These are phyloP conservation scores for Spongispora temasekensis DNA, from an alignment of 1,284 basidiomycete genomes.

Conservation along the genomic window DNA sequence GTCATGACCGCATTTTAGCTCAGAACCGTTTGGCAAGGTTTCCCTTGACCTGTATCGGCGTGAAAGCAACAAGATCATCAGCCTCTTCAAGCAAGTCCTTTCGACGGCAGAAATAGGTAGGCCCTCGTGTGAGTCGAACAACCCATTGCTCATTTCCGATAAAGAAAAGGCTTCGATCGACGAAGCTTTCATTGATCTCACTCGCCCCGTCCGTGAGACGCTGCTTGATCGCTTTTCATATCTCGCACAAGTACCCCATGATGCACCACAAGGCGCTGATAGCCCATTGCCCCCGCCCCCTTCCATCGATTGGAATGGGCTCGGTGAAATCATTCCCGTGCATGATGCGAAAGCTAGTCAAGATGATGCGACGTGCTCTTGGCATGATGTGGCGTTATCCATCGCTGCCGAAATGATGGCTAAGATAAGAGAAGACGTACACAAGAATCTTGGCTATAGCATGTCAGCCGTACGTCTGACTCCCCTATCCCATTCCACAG, in stretches of 20 bases:
- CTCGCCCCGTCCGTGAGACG: constrained; percentile 71
- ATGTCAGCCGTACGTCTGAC: constrained; percentile 80
- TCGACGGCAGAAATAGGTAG: constrained; percentile 71
- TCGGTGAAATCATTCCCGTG: constrained; percentile 74
- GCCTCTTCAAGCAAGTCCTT: constrained; percentile 79
- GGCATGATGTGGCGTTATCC: constrained; percentile 92
- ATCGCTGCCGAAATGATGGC: constrained; percentile 89
- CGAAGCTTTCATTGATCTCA: constrained; percentile 90
- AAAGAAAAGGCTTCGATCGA: constrained; percentile 84
- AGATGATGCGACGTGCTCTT: constrained; percentile 51
- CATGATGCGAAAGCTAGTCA: constrained; percentile 38
- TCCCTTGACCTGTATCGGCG: constrained; percentile 93
- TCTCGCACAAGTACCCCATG: constrained; percentile 67
- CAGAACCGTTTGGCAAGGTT: too few relatives aligned
- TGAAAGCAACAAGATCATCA: constrained; percentile 90
- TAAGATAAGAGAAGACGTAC: constrained; percentile 71
- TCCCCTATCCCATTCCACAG: not conserved
- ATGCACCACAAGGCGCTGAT: constrained; percentile 74
- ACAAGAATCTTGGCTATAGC: constrained; percentile 82
- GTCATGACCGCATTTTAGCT: too few relatives aligned
- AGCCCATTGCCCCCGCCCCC: constrained; percentile 82
- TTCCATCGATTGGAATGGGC: constrained; percentile 60
- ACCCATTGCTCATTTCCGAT: constrained; percentile 5
- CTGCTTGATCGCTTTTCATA: constrained; percentile 77
- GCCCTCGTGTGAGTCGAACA: constrained; percentile 16